Base-by-base conservation (phyloP, 1,284 basidiomycete species). In the Agaricales sp. region DNA sequence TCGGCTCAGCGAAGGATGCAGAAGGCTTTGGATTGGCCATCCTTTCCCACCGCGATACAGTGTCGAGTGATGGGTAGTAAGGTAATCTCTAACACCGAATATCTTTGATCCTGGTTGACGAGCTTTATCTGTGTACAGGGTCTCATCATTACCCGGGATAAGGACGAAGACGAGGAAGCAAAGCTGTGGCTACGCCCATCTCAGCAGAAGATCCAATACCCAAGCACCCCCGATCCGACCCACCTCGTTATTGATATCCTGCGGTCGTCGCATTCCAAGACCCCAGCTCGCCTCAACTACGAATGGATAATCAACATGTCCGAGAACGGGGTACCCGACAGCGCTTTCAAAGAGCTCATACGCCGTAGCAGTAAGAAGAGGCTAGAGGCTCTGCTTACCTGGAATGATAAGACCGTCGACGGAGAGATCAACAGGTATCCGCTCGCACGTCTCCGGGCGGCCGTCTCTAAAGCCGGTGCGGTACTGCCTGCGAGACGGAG, bases 251-350 rank as follows among this genome's bases (percentile, higher is more conserved):
- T 35, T n/a, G 30, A 35, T n/a, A 11, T 35, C n/a, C 30, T 35
- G 30, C n/a, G 30, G 8, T 35, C 30, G 11, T 35, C 30, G 8
- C 30, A 35, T n/a, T 35, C 30, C 11, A 35, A 35, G 30, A 35
- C 30, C n/a, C 30, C 30, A 11, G 30, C 30, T n/a, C 30, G 30
- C 30, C 30, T 35, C 11, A n/a, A n/a, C 30, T 35, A 43, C 18
- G n/a, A 43, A n/a, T 21, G 14, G 41, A 43, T 21, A 8, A 16
- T 21, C 41, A 43, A 43, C 41, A 8, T 22, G 45, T 18, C 19
- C n/a, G 45, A 22, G 24, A 46, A 46, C 13, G 45, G 51, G 18
- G 60, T 59, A 44, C 51, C 45, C 35, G 58, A 61, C 54, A 53
- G 59, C 39, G 62, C 63, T 43, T 51, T 35, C 30, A 8, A 35